A percentile compares a stretch with the other conserved stretches of the same genome.
phyloP scores from a whole-genome alignment of 306 rosid species.

The Trichosanthes truncata region DNA sequence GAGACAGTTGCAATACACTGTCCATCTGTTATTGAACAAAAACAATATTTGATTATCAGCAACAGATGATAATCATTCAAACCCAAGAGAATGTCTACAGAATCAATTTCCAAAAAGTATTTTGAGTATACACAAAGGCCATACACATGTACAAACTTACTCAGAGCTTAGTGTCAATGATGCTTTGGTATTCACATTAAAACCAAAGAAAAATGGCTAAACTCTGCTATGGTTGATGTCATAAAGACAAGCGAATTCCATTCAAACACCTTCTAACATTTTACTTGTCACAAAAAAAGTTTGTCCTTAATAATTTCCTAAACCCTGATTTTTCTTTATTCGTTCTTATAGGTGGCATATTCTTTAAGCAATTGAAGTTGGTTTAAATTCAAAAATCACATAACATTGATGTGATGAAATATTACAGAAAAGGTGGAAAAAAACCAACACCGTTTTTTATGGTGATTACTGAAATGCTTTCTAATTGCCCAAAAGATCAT shows the following conservation, averaged over 20 bases:
- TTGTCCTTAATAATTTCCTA: neutral
- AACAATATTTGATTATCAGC: neutral
- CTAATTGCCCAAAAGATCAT: neutral
- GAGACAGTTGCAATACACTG: constrained; percentile 39
- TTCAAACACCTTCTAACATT: neutral
- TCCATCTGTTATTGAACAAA: constrained; percentile 51
- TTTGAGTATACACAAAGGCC: neutral
- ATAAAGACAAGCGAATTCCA: neutral
- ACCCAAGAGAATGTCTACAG: neutral
- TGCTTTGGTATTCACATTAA: neutral
- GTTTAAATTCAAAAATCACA: neutral
- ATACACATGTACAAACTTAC: neutral
- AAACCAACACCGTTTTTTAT: too few relatives aligned
- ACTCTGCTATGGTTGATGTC: neutral
- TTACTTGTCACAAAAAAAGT: neutral
- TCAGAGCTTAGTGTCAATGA: neutral
- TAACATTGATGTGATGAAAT: too few relatives aligned
- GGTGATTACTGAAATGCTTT: too few relatives aligned
- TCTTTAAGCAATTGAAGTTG: neutral
- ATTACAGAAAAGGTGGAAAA: too few relatives aligned
- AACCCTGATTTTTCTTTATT: neutral
- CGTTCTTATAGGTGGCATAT: neutral
- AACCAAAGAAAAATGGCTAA: neutral
- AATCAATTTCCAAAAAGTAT: neutral
- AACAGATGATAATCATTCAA: neutral